These are phyloP conservation scores for Passiflora organensis DNA, from an alignment of 345 rosid genomes.

Conservation along the genomic window DNA sequence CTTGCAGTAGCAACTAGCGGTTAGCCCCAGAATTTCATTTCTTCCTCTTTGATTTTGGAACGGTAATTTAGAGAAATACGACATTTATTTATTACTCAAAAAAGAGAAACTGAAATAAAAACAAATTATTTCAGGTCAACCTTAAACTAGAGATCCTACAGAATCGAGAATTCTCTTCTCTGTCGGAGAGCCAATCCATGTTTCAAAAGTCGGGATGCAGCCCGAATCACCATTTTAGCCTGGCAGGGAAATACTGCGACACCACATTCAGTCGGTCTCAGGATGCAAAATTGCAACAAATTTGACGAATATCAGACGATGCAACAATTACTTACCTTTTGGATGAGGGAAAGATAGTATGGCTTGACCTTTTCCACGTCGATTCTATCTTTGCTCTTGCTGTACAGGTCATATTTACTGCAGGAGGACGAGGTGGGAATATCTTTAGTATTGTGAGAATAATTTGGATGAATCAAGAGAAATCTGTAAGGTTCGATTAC, in stretches of 20 bases:
- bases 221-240: slow-evolving; percentile 33
- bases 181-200: neutral
- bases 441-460: neutral
- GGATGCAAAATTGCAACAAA: neutral
- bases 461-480: neutral
- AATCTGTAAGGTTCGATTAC: slow-evolving; percentile 13
- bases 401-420: slow-evolving; percentile 68
- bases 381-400: slow-evolving; percentile 56
- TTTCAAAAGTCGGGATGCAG: neutral
- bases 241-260: slow-evolving; percentile 39
- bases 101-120: too few species aligned
- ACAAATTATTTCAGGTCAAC: too few species aligned
- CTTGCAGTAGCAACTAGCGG: too few species aligned
- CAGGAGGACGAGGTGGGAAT: neutral
- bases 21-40: too few species aligned
- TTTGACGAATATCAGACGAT: neutral
- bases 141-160: too few species aligned
- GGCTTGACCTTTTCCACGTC: slow-evolving; percentile 61
- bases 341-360: slow-evolving; percentile 53
- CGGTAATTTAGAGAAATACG: too few species aligned
- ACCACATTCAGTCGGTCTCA: neutral
- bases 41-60: too few species aligned
- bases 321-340: slow-evolving; percentile 30
- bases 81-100: too few species aligned
- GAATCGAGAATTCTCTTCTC: too few species aligned